Evolutionary conservation across 139 green algal species (phyloP).

Genomic region (Chlamydomonas schloesseri): DNA sequence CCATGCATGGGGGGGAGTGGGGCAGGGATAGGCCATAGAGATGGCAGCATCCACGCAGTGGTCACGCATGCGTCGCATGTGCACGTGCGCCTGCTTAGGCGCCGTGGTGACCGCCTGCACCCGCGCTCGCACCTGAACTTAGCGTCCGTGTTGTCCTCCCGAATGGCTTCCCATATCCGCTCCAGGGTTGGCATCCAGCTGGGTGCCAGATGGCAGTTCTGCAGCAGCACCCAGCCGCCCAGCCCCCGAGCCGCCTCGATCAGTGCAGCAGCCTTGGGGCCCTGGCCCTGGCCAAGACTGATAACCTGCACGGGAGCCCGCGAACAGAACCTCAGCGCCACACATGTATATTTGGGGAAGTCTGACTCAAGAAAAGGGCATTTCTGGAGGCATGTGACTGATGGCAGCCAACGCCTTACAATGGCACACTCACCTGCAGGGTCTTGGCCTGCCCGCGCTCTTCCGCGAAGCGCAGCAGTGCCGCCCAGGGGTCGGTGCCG

Average conservation of each 20-base stretch:
- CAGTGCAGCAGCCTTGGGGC: slow-evolving; percentile 79
- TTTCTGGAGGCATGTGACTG: too few relatives aligned
- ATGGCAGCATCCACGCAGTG: too few relatives aligned
- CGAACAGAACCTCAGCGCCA: too few relatives aligned
- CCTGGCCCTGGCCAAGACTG: slow-evolving; percentile 84
- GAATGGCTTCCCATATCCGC: slow-evolving; percentile 70
- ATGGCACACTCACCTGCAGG: slow-evolving; percentile 26
- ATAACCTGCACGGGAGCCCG: slow-evolving; percentile 61
- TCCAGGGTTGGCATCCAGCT: slow-evolving; percentile 85
- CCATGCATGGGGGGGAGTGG: too few relatives aligned
- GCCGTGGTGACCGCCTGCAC: not conserved
- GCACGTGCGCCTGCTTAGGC: too few relatives aligned
- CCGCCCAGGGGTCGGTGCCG: slow-evolving; percentile 78
- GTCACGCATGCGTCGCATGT: too few relatives aligned
- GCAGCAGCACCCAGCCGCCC: slow-evolving; percentile 83
- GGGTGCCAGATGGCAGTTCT: slow-evolving; percentile 85
- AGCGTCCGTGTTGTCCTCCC: slow-evolving; percentile 61
- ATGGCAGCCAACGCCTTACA: too few relatives aligned
- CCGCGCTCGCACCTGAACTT: slow-evolving; percentile 47
- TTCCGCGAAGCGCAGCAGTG: slow-evolving; percentile 80
- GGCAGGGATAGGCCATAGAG: too few relatives aligned
- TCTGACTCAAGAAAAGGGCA: too few relatives aligned
- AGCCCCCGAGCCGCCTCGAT: slow-evolving; percentile 64
- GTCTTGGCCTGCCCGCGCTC: slow-evolving; percentile 43
- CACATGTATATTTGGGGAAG: too few relatives aligned